Evolutionary conservation across 139 green algal genomes (phyloP), one percentile per base, ranked within the genome.

Genomic region (Chlamydomonas applanata): DNA sequence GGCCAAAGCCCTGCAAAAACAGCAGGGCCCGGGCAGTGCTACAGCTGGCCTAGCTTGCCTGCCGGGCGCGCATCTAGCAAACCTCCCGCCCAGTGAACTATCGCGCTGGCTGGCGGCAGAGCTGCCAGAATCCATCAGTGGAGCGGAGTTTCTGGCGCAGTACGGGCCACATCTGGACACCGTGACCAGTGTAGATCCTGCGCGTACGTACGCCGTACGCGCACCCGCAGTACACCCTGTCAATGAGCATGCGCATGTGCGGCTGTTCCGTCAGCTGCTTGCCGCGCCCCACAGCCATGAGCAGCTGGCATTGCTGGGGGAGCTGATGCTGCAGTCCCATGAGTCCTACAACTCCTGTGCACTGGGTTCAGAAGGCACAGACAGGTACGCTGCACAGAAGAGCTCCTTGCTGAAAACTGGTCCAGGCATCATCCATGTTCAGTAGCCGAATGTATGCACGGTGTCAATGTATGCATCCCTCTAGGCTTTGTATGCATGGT

Each of bases 261-360:
- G 73, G 35, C 52, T 65, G 44, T 97, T 98, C 74, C 73, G 75
- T 24, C 69, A 87, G 56, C 64, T 89, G 25, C 78, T 93, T 34
- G 45, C 27, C 53, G 49, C 52, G 19, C 69, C 69, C 0, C 34
- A 46, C 4, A 33, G 61, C 20, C 27, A 27, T 2, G 67, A 80
- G 54, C 67, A 71, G 66, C 19, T 63, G 17, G 17, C 17, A 25
- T 59, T 91, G 44, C 85, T 98, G 27, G 94, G 94, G 2, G 93
- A 98, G 83, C 83, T 98, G 16, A 98, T 98, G 94, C 87, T 88
- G 14, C 87, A 96, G 81, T 89, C 82, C 22, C 91, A 96, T 68
- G 77, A 69, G 54, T 85, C 80, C 72, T 98, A 97, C 83, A 78
- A 65, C 16, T 60, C 44, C 30, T 82, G 75, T 63, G 73, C 67